Base-by-base conservation (phyloP, 805 yeast genomes). In the Phaffomyces antillensis region DNA sequence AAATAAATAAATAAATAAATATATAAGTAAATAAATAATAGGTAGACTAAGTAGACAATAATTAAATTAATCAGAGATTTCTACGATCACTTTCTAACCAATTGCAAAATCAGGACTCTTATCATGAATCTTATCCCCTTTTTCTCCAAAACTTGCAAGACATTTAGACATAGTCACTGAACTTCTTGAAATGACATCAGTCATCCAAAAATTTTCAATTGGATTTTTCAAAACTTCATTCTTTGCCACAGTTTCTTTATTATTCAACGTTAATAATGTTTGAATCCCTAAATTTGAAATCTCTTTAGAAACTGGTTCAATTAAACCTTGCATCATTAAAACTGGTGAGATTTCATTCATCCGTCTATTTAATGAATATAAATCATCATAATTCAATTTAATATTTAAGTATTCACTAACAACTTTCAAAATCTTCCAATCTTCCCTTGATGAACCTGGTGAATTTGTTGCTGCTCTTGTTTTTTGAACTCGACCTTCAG, bases 151-250 rank as follows among this genome's bases (percentile, higher is more conserved):
- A 46, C 83, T 69, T 44, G 83, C 75, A 48, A 88, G 80, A 71
- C 95, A 84, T 68, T 76, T 82, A 36, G 95, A 95, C 95, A 86
- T 87, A 28, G 95, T 87, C 52, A 88, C 86, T 41, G 95, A 86
- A 45, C 86, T 79, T 71, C 95, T 77, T 23, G 95, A 83, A 54
- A 86, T 83, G 50, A 85, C 86, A 64, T 87, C 91, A 32, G 96
- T 86, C 75, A 86, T 83, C 72, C 87, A 86, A 65, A 84, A 86
- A 77, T 86, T 85, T 54, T 77, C 77, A 60, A 86, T 81, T 46
- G 89, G 89, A 64, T 82, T 80, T 64, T 72, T 73, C 60, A 87
- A 75, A 43, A 73, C 69, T 25, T 63, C 64, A 31, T 79, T 77
- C 15, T 60, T 28, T 28, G 30, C 13, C 12, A 28, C 54, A 31